These are phyloP conservation scores for Avena insularis DNA, from an alignment of 176 grass and related monocot species.

Conservation along the genomic window DNA sequence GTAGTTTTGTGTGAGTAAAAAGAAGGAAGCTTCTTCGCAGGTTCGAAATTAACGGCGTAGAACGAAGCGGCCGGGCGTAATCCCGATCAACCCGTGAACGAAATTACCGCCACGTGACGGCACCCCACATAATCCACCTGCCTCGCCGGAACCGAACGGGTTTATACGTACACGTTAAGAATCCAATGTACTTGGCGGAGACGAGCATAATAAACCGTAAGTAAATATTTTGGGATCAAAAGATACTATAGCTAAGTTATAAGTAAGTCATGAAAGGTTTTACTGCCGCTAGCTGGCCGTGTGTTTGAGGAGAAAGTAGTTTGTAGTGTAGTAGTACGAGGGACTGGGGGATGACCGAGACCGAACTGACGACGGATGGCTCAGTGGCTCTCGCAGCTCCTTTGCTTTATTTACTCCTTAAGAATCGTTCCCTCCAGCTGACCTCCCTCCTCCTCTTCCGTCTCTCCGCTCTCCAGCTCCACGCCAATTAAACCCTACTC, in stretches of 20 bases:
- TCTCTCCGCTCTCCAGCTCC: conserved; percentile 36
- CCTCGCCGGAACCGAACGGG: conserved; percentile 10
- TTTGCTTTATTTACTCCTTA: conserved; percentile 78
- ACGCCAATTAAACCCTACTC: conserved; percentile 65
- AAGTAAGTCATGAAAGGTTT: conserved; percentile 4
- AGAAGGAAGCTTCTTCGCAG: conserved; percentile 33
- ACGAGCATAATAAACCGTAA: not conserved
- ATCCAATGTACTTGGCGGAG: not conserved
- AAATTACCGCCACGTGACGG: conserved; percentile 48
- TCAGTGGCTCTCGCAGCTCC: conserved; percentile 25
- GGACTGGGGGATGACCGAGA: not conserved
- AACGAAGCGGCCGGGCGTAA: not conserved
- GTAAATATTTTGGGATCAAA: not conserved
- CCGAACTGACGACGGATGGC: conserved; percentile 1
- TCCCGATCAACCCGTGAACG: conserved; percentile 25
- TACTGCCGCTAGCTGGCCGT: not conserved
- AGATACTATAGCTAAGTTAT: not conserved
- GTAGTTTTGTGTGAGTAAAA: not conserved
- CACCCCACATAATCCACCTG: conserved; percentile 51
- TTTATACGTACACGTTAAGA: conserved; percentile 8
- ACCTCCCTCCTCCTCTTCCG: conserved; percentile 10
- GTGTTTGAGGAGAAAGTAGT: not conserved
- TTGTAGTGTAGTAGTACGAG: not conserved
- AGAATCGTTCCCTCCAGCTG: conserved; percentile 64
- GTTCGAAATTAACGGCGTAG: not conserved